Conservation (phyloP, 176 grass and related monocot genomes). For the Oryza longistaminata region DNA sequence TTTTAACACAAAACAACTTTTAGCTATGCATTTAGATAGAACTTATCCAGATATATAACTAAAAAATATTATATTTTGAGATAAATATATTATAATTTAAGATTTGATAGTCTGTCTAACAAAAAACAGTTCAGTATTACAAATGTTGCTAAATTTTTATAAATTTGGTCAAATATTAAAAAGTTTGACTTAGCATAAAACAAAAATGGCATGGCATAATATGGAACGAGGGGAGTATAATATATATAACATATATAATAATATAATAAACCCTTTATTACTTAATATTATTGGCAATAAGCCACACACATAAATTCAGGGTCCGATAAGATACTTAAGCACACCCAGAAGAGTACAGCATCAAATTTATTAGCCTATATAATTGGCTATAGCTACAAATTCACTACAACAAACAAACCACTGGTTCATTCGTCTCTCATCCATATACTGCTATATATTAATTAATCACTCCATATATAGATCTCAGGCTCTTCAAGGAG, state of each 20-base stretch:
- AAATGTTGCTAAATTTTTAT: no score
- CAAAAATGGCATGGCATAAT: no score
- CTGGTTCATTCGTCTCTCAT: neutral
- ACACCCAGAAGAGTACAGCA: neutral
- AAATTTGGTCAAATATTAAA: no score
- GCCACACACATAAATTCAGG: constrained; percentile 3
- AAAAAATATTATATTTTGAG: no score
- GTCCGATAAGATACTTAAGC: neutral
- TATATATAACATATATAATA: neutral
- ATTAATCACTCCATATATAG: neutral
- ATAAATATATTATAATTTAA: no score
- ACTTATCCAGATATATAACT: no score
- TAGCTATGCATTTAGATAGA: no score
- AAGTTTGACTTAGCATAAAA: no score
- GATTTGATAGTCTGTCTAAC: no score
- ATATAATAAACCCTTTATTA: neutral
- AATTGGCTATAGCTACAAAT: neutral
- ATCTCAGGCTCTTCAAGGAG: constrained; percentile 56
- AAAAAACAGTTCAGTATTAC: no score
- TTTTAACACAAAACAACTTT: no score
- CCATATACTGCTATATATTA: neutral
- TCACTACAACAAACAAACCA: constrained; percentile 32
- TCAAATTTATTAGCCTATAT: constrained; percentile 21
- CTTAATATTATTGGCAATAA: constrained; percentile 20
- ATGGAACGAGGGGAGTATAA: no score